Base-by-base conservation (phyloP, 768 basidiomycete species). In the Tulasnella calospora region DNA sequence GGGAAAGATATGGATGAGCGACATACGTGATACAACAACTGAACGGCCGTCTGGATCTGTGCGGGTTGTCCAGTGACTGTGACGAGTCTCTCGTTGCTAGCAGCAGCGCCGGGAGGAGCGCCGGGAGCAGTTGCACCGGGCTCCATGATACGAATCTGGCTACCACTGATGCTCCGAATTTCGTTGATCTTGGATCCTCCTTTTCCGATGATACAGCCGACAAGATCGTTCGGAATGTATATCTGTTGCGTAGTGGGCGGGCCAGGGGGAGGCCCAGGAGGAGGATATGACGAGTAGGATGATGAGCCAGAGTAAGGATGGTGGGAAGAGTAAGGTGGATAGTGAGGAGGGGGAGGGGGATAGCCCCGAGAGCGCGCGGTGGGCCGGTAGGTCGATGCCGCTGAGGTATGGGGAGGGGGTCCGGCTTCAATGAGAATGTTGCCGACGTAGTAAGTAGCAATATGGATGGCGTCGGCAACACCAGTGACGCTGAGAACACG, bases 101-200 rank as follows among this genome's bases (percentile, higher is more conserved):
- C 81, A 35, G 81, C 80, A 41, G 90, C 89, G 44, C 92, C 92
- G 2, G 91, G 88, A 15, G 93, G 90, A 33, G 80, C 80, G 57
- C 73, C 73, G n/a, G 80, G 73, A 27, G 89, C 90, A 82, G 90
- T 84, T 15, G 94, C 94, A 73, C 95, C 96, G 44, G 97, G 96
- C 82, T 99, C 98, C 92, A 97, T 98, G 76, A 99, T 98, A 85
- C 98, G 95, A 85, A 99, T 98, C 82, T 96, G 92, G 84, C 96
- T 97, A 36, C 92, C 92, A 80, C 94, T 96, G 90, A 95, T 93
- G 81, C 95, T 91, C 81, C 98, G 89, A 80, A 99, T 98, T 86
- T 99, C 98, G 82, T 99, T 99, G 87, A 99, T 99, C 86, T 99
- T 99, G 83, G 92, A 91, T 13, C 98, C 98, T 27, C 94, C 97